phyloP scores from a whole-genome alignment of 768 basidiomycete species.

The Russula sp. region DNA sequence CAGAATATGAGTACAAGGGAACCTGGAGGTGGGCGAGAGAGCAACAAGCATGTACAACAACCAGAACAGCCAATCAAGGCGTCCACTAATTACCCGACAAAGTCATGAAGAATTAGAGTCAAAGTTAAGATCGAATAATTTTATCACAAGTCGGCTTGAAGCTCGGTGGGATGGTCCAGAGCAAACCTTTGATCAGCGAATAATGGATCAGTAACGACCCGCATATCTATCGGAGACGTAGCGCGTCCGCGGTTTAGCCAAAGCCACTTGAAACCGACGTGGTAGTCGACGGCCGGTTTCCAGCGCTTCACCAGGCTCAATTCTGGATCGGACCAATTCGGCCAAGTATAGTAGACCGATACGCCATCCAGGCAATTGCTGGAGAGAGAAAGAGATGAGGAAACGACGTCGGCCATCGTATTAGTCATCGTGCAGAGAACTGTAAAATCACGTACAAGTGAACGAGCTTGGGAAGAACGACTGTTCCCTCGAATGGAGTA shows the following conservation, averaged over 20 bases:
- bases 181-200: slow-evolving; percentile 44
- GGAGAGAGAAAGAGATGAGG: background rate
- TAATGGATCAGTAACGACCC: slow-evolving; percentile 37
- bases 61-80: too few relatives aligned
- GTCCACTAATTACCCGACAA: background rate
- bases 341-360: slow-evolving; percentile 45
- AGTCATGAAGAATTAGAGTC: background rate
- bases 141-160: too few relatives aligned
- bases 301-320: slow-evolving; percentile 43
- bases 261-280: slow-evolving; percentile 50
- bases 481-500: slow-evolving; percentile 45
- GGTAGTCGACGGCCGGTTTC: slow-evolving; percentile 46
- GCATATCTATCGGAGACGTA: slow-evolving; percentile 35
- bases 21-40: too few relatives aligned
- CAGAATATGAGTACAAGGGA: slow-evolving; percentile 8
- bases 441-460: slow-evolving; percentile 44
- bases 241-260: slow-evolving; percentile 42
- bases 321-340: slow-evolving; percentile 45
- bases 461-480: slow-evolving; percentile 46
- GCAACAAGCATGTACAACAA: background rate
- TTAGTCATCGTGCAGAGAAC: background rate
- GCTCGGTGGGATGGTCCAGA: background rate
- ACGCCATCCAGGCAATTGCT: slow-evolving; percentile 47
- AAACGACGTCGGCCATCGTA: slow-evolving; percentile 22
- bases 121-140: background rate